A percentile compares a stretch with the other conserved stretches of the same genome.
These are phyloP conservation scores for Paraglomus occultum DNA, from an alignment of 192 early-diverging fungal genomes.

Conservation along the genomic window DNA sequence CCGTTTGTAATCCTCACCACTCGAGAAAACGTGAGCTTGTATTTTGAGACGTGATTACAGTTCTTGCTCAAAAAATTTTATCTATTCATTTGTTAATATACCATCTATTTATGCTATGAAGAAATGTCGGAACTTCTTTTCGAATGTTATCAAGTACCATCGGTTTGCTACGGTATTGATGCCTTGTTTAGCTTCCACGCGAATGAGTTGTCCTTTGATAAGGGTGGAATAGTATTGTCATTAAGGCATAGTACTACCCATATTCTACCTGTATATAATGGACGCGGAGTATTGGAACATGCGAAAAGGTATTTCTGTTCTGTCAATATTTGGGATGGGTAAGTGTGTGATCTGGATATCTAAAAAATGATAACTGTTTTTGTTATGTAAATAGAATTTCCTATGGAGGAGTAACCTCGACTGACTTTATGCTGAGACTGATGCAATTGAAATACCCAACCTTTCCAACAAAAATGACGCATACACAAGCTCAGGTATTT, in stretches of 20 bases:
- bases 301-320: constrained; percentile 63
- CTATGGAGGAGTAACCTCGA: constrained; percentile 73
- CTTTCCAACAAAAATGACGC: constrained; percentile 80
- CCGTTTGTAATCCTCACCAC: constrained; percentile 71
- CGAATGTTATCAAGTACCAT: constrained; percentile 77
- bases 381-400: constrained; percentile 52
- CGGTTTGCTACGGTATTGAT: constrained; percentile 83
- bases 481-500: constrained; percentile 66
- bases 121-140: constrained; percentile 88
- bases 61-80: background rate
- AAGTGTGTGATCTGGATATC: background rate
- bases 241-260: constrained; percentile 70
- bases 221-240: constrained; percentile 71
- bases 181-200: constrained; percentile 83
- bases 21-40: constrained; percentile 64
- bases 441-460: constrained; percentile 89
- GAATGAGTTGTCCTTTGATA: constrained; percentile 54
- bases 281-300: constrained; percentile 58
- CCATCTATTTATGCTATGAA: constrained; percentile 27
- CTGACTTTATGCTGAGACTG: constrained; percentile 81
- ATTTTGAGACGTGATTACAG: background rate
- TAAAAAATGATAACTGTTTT: background rate
- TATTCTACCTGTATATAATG: constrained; percentile 70
- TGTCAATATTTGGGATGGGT: background rate
- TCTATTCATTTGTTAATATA: background rate